A percentile compares a stretch with the other conserved stretches of the same genome.
Evolutionary conservation across 306 rosid genomes (phyloP).

Genomic region (Fragaria ananassa): DNA sequence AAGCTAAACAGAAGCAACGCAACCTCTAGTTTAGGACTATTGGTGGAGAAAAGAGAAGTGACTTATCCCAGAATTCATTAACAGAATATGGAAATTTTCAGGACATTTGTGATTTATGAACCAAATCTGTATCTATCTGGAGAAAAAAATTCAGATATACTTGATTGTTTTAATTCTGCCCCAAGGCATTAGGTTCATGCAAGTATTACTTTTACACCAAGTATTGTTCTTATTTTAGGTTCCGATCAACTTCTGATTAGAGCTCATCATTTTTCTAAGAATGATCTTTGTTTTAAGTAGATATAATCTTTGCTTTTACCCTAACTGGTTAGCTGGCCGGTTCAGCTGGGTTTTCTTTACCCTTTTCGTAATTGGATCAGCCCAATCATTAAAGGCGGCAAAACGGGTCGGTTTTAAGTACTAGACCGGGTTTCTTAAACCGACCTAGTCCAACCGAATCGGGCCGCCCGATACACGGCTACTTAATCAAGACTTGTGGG

Average conservation of each 20-base stretch:
- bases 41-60: background rate
- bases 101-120: background rate
- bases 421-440: background rate
- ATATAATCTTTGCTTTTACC: no score
- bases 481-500: background rate
- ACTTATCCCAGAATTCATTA: background rate
- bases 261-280: no score
- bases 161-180: background rate
- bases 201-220: background rate
- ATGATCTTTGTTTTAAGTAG: no score
- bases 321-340: no score
- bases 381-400: no score
- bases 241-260: no score
- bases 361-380: no score
- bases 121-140: background rate
- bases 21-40: conserved; percentile 2
- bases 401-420: background rate
- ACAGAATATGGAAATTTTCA: background rate
- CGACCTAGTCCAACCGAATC: no score
- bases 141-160: background rate
- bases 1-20: background rate
- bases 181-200: background rate
- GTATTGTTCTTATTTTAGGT: background rate
- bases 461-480: background rate
- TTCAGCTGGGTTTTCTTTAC: no score